These are phyloP conservation scores for Fusarium sp. DNA, from an alignment of 2,329 filamentous ascomycete species.

Conservation along the genomic window DNA sequence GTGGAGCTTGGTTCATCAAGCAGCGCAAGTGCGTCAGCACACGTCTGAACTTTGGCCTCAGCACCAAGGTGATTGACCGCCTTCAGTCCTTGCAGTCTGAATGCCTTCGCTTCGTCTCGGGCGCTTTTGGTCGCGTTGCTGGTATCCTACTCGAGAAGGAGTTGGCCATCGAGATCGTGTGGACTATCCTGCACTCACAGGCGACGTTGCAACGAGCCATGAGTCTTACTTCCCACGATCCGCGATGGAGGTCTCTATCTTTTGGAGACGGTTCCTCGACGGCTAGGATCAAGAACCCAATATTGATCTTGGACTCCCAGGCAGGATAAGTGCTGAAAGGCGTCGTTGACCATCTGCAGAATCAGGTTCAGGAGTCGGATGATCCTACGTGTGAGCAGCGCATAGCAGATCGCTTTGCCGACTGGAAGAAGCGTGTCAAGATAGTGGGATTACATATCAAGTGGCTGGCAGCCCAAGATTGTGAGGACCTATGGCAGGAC, in stretches of 20 bases:
- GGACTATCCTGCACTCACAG: neutral
- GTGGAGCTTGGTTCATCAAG: conserved; percentile 16
- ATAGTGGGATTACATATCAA: neutral
- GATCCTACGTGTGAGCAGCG: neutral
- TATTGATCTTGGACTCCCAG: neutral
- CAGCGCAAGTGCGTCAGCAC: neutral
- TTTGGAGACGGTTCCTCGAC: neutral
- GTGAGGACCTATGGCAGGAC: neutral
- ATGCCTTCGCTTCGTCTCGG: neutral
- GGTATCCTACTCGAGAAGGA: neutral
- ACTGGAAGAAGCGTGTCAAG: neutral
- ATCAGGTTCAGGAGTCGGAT: neutral
- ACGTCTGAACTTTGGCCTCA: neutral
- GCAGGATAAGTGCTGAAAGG: neutral
- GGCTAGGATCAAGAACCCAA: neutral
- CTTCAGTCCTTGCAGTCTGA: neutral
- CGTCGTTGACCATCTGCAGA: neutral
- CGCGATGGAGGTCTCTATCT: neutral
- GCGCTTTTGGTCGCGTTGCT: neutral
- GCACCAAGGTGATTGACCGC: neutral
- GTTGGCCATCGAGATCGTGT: neutral
- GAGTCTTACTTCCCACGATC: neutral
- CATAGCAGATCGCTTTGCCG: neutral
- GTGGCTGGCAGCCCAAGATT: neutral
- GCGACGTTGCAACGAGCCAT: neutral